A percentile compares a stretch with the other conserved stretches of the same genome.
These are phyloP conservation scores for Physaria fendleri DNA, from an alignment of 345 rosid species.

Conservation along the genomic window DNA sequence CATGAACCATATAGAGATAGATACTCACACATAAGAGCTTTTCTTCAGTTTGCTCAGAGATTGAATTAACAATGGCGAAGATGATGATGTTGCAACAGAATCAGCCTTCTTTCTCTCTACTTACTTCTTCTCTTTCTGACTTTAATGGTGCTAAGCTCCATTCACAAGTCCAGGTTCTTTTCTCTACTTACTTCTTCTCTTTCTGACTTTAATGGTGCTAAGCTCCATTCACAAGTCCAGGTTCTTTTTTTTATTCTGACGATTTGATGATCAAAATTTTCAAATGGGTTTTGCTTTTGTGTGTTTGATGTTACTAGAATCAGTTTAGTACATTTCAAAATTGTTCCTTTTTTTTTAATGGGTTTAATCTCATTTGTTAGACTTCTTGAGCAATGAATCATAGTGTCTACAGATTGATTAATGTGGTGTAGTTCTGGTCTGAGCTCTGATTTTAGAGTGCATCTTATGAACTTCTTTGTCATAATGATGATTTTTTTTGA, in stretches of 20 bases:
- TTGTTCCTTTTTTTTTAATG: background rate
- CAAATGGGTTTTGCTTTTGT: background rate
- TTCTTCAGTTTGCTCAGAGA: slow-evolving; percentile 14
- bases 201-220: slow-evolving; percentile 60
- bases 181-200: slow-evolving; percentile 33
- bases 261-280: too few species aligned
- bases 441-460: background rate
- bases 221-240: slow-evolving; percentile 61
- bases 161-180: slow-evolving; percentile 54
- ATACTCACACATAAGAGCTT: background rate
- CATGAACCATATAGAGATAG: slow-evolving; percentile 22
- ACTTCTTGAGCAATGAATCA: background rate
- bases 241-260: slow-evolving; percentile 29
- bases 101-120: slow-evolving; percentile 62
- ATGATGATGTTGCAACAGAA: slow-evolving; percentile 62
- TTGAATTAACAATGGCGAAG: slow-evolving; percentile 47
- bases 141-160: slow-evolving; percentile 79
- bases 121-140: slow-evolving; percentile 76
- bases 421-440: background rate
- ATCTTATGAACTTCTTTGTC: background rate
- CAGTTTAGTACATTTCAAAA: background rate
- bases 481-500: background rate
- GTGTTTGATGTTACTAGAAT: background rate
- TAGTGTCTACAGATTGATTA: background rate
- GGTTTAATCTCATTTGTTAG: background rate